A percentile compares a stretch with the other conserved stretches of the same genome.
Evolutionary conservation across 1,284 basidiomycete species (phyloP).

Genomic region (Bjerkandera adusta): DNA sequence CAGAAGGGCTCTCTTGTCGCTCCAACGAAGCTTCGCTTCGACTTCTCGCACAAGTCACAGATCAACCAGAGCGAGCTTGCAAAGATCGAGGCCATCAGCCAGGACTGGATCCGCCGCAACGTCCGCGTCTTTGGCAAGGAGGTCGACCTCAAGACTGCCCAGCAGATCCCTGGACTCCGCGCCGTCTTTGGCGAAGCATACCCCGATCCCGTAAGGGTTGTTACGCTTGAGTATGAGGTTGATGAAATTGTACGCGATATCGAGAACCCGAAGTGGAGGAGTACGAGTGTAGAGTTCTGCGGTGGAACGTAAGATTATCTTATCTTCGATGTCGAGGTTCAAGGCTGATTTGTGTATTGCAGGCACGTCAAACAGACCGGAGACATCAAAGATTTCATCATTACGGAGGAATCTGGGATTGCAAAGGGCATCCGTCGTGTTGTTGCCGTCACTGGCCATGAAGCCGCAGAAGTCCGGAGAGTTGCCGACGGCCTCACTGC

Average conservation of each 20-base stretch:
- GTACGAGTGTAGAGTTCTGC: constrained; percentile 94
- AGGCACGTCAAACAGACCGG: constrained; percentile 94
- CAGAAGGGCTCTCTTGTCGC: constrained; percentile 98
- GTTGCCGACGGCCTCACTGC: constrained; percentile 65
- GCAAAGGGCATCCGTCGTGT: constrained; percentile 97
- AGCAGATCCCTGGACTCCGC: constrained; percentile 88
- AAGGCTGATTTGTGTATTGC: constrained; percentile 8
- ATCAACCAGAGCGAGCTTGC: constrained; percentile 73
- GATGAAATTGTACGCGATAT: constrained; percentile 87
- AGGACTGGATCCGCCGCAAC: constrained; percentile 90
- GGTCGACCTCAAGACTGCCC: constrained; percentile 77
- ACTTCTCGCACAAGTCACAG: constrained; percentile 95
- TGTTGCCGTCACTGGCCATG: constrained; percentile 92
- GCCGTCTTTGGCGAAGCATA: constrained; percentile 98
- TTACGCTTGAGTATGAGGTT: constrained; percentile 84
- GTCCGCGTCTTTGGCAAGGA: constrained; percentile 90
- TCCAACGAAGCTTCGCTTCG: constrained; percentile 93
- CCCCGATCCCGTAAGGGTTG: constrained; percentile 96
- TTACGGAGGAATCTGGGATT: constrained; percentile 95
- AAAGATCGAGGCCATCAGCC: constrained; percentile 83
- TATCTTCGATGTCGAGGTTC: no score
- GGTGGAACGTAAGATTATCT: constrained; percentile 83
- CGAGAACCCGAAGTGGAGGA: constrained; percentile 87
- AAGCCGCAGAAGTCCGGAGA: constrained; percentile 82
- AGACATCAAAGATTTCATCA: constrained; percentile 94